A percentile compares a stretch with the other conserved stretches of the same genome.
These are phyloP conservation scores for Grifola frondosa DNA, from an alignment of 1,284 basidiomycete genomes.

Conservation along the genomic window DNA sequence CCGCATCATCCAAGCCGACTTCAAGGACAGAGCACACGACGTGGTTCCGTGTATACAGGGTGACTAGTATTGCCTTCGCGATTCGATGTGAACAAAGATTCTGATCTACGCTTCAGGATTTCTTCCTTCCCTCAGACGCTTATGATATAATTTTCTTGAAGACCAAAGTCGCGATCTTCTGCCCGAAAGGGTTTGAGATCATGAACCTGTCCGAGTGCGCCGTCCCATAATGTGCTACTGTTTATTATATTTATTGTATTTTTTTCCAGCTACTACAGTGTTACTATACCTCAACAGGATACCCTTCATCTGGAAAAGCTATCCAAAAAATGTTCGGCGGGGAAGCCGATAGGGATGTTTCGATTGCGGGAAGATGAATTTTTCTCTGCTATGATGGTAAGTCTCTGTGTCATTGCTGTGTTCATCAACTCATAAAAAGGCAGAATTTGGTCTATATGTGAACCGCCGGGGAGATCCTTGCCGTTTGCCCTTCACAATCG, in stretches of 20 bases:
- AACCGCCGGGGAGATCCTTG: conserved; percentile 85
- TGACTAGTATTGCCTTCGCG: conserved; percentile 26
- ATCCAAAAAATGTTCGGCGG: conserved; percentile 77
- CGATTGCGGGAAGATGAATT: conserved; percentile 86
- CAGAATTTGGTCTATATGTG: conserved; percentile 91
- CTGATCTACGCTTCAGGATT: conserved; percentile 51
- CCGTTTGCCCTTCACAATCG: conserved; percentile 71
- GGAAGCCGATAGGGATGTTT: conserved; percentile 90
- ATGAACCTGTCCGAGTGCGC: conserved; percentile 94
- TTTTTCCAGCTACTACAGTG: conserved; percentile 73
- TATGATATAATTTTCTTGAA: conserved; percentile 89
- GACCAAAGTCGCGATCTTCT: conserved; percentile 87
- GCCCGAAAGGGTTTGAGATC: conserved; percentile 91
- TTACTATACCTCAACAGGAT: conserved; percentile 80
- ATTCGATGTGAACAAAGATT: neutral
- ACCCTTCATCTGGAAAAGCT: conserved; percentile 71
- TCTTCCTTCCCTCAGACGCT: conserved; percentile 88
- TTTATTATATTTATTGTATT: neutral
- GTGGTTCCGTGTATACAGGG: conserved; percentile 88
- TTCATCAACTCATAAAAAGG: neutral
- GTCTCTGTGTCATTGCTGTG: conserved; percentile 11
- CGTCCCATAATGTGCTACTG: conserved; percentile 38
- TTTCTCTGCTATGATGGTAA: conserved; percentile 89
- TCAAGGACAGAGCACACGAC: conserved; percentile 73
- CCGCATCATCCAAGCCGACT: too few relatives aligned